Percentiles rank a stretch among this genome's conserved stretches.
These are phyloP conservation scores for Capronia coronata DNA, from an alignment of 2,329 filamentous ascomycete species.

Conservation along the genomic window DNA sequence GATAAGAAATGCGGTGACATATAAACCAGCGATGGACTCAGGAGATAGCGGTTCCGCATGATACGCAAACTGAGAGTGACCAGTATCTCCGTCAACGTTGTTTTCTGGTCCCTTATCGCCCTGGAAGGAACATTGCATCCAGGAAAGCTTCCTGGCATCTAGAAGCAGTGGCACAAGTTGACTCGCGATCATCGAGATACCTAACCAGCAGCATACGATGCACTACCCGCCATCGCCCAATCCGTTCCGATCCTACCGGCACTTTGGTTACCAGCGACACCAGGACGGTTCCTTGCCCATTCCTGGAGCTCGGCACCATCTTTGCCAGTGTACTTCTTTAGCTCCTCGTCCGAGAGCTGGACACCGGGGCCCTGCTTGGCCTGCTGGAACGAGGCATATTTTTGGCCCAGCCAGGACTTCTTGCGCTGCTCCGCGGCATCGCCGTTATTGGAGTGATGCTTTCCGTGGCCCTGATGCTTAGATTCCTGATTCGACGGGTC, in stretches of 20 bases:
- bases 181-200: no score
- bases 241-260: constrained; percentile 7
- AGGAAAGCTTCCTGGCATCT: no score
- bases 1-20: no score
- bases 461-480: background rate
- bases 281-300: constrained; percentile 10
- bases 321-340: constrained; percentile 25
- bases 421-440: constrained; percentile 2
- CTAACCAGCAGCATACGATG: constrained; percentile 2
- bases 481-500: constrained; percentile 11
- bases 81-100: no score
- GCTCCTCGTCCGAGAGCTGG: constrained; percentile 18
- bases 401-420: constrained; percentile 22
- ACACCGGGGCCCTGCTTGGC: constrained; percentile 7
- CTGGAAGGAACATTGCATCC: no score
- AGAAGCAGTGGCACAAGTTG: no score
- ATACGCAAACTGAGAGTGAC: no score
- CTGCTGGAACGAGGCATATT: constrained; percentile 16
- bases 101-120: no score
- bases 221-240: background rate
- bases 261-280: constrained; percentile 15
- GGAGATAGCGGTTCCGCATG: no score
- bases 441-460: background rate
- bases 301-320: constrained; percentile 15
- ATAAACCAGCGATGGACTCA: no score